A percentile compares a stretch with the other conserved stretches of the same genome.
Evolutionary conservation across 306 rosid genomes (phyloP).

Genomic region (Citrullus mucosospermus): DNA sequence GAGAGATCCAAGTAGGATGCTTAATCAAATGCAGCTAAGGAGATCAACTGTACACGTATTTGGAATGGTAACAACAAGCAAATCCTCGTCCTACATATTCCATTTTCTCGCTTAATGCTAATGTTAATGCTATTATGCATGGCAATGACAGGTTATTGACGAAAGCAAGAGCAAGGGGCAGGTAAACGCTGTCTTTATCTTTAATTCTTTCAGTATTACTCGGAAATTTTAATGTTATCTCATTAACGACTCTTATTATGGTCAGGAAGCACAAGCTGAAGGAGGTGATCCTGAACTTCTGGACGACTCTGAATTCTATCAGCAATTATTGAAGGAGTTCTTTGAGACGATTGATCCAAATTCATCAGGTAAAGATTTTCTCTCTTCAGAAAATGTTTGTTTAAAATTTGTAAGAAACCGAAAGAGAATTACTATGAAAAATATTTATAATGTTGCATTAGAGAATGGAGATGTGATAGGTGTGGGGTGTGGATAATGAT

Average conservation of each 20-base stretch:
- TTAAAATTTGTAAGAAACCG: neutral
- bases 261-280: slow-evolving; percentile 37
- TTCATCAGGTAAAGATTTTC: slow-evolving; percentile 44
- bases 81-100: neutral
- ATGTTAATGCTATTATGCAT: neutral
- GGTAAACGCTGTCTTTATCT: slow-evolving; percentile 20
- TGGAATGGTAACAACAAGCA: slow-evolving; percentile 45
- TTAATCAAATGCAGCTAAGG: slow-evolving; percentile 70
- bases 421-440: neutral
- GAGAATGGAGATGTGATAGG: neutral
- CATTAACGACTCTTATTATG: neutral
- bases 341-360: slow-evolving; percentile 73
- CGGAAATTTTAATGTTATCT: neutral
- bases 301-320: slow-evolving; percentile 83
- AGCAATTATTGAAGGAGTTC: slow-evolving; percentile 74
- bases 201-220: neutral
- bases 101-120: neutral
- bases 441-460: neutral
- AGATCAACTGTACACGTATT: slow-evolving; percentile 42
- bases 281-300: slow-evolving; percentile 64
- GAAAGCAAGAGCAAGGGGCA: slow-evolving; percentile 14
- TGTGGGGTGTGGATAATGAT: neutral
- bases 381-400: neutral
- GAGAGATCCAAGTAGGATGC: slow-evolving; percentile 92
- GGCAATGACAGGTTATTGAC: slow-evolving; percentile 34